A percentile compares a stretch with the other conserved stretches of the same genome.
These are phyloP conservation scores for Endocladia muricata DNA, from an alignment of 31 red algal species.

Conservation along the genomic window DNA sequence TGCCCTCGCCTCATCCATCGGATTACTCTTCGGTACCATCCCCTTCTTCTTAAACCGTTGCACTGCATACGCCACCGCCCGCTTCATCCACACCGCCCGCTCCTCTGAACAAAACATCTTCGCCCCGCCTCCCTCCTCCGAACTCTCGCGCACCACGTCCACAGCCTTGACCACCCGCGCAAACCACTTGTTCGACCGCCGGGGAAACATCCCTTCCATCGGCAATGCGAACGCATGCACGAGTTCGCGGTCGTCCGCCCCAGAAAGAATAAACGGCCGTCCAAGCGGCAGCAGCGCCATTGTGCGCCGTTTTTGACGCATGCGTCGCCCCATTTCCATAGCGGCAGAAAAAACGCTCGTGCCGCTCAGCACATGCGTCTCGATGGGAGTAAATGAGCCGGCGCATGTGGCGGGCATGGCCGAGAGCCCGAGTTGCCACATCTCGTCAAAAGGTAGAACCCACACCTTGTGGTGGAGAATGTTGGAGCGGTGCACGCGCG, in stretches of 20 bases:
- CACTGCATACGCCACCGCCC: constrained; percentile 35
- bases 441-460: constrained; percentile 51
- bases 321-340: constrained; percentile 15
- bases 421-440: constrained; percentile 50
- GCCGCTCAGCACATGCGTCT: constrained; percentile 29
- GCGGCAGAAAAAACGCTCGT: constrained; percentile 13
- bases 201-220: constrained; percentile 31
- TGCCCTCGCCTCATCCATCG: constrained; percentile 28
- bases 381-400: not conserved
- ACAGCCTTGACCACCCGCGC: constrained; percentile 33
- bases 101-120: constrained; percentile 29
- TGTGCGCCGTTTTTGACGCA: constrained; percentile 21
- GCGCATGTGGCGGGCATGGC: not conserved
- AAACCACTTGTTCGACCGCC: constrained; percentile 1
- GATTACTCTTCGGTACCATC: constrained; percentile 33
- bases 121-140: not conserved
- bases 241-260: constrained; percentile 31
- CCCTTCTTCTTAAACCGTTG: constrained; percentile 35
- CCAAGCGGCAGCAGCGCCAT: constrained; percentile 25
- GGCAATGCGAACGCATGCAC: constrained; percentile 35
- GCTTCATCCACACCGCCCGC: constrained; percentile 17
- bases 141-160: constrained; percentile 17
- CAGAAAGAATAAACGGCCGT: constrained; percentile 25
- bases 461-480: constrained; percentile 52
- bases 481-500: constrained; percentile 18